Evolutionary conservation across 768 basidiomycete species (phyloP).

Genomic region (Mycena kentingensis): DNA sequence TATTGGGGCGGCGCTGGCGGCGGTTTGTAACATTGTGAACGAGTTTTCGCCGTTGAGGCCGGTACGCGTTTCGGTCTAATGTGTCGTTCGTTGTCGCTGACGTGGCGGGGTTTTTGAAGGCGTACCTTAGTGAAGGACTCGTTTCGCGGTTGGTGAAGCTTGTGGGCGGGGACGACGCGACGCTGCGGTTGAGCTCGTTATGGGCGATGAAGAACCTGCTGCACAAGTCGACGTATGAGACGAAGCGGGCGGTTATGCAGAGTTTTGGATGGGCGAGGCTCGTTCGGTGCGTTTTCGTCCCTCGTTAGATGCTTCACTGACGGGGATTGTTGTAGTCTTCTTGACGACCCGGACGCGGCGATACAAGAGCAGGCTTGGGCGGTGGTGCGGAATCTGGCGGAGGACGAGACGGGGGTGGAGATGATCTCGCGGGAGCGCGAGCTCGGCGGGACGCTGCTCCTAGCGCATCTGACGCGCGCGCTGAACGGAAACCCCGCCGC

Average conservation of each 20-base stretch:
- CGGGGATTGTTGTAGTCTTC: slow-evolving; percentile 53
- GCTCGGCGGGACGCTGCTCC: slow-evolving; percentile 48
- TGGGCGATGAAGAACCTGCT: slow-evolving; percentile 90
- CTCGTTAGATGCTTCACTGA: not conserved
- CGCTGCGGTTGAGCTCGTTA: slow-evolving; percentile 67
- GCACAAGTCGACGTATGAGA: slow-evolving; percentile 57
- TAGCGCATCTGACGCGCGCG: slow-evolving; percentile 48
- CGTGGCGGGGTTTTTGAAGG: slow-evolving; percentile 42
- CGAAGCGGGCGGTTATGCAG: slow-evolving; percentile 69
- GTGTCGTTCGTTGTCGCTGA: slow-evolving; percentile 8
- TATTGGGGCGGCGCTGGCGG: slow-evolving; percentile 66
- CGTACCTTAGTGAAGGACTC: slow-evolving; percentile 67
- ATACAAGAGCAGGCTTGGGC: slow-evolving; percentile 74
- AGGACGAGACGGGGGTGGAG: slow-evolving; percentile 63
- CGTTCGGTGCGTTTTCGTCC: slow-evolving; percentile 44
- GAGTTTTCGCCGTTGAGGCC: slow-evolving; percentile 81
- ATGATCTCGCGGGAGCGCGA: slow-evolving; percentile 57
- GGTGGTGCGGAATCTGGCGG: slow-evolving; percentile 67
- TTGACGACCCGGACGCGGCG: slow-evolving; percentile 52
- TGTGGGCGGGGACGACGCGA: slow-evolving; percentile 52
- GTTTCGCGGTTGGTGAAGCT: slow-evolving; percentile 66
- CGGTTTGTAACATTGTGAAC: slow-evolving; percentile 83
- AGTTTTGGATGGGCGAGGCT: slow-evolving; percentile 67
- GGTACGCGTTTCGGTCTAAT: slow-evolving; percentile 36
- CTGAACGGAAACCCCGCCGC: slow-evolving; percentile 47